Evolutionary conservation across 2,329 filamentous ascomycete species (phyloP), one percentile per base, ranked within the genome.

Genomic region (Fusarium anguioides): DNA sequence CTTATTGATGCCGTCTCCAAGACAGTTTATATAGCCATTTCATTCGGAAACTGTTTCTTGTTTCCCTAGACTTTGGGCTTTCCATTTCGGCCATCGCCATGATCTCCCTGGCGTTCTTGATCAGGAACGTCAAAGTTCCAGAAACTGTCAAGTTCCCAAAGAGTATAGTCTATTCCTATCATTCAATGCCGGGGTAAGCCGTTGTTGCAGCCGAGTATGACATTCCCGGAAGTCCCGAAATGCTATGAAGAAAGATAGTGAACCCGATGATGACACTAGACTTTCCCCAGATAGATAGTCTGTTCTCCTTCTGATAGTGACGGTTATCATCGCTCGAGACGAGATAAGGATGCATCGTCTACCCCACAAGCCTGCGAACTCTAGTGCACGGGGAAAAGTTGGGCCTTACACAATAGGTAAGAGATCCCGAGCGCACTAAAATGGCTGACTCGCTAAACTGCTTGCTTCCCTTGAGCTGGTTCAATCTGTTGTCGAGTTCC

Each of bases 301-400:
- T 6, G 24, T 6, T 39, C 14, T 5, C 27, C 11, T 17, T 8
- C 8, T 23, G 2, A 0, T 35, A 26, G 14, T 12, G 8, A 51
- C 65, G 60, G 60, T 29, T 68, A 68, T 65, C 17, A 5, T 61
- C 64, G 65, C 64, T 64, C 23, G 8, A 39, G 44, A 45, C 37
- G 37, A 63, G 62, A 68, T 65, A 56, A 51, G 47, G 2, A 37
- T 8, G 31, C 18, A 27, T 14, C 12, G 11, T 27, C 9, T 23
- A 46, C 62, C 47, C 63, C 50, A 52, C 50, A 41, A 37, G 47
- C 6, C 24, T 26, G 18, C 26, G 49, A 39, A 11, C 20, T 15
- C 4, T 48, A 21, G 49, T 36, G 45, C n/a, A 23, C 47, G 50
- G 42, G 23, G 40, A 37, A 21, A 21, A 17, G 6, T 14, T 35